Evolutionary conservation across 306 rosid genomes (phyloP).

Genomic region (Rubus idaeus): DNA sequence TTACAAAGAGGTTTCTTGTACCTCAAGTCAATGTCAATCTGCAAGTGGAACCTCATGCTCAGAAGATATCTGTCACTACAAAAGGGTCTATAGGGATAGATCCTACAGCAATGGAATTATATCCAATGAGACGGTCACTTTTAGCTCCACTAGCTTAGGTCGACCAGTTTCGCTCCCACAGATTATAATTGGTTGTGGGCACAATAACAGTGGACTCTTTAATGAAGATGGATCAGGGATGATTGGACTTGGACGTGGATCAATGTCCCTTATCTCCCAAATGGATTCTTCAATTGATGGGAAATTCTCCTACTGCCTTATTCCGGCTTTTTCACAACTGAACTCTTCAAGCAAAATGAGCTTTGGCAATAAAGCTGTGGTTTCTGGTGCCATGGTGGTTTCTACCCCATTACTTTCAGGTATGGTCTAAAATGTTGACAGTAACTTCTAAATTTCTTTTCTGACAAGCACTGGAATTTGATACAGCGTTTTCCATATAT

Average conservation of each 20-base stretch:
- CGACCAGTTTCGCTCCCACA: not conserved
- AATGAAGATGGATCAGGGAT: not conserved
- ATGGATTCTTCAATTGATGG: slow-evolving; percentile 1
- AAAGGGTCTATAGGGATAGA: not conserved
- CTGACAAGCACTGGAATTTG: not conserved
- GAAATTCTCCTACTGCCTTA: not conserved
- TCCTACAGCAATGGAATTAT: slow-evolving; percentile 37
- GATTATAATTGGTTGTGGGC: slow-evolving; percentile 3
- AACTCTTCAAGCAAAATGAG: slow-evolving; percentile 12
- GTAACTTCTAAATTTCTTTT: not conserved
- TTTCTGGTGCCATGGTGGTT: not conserved
- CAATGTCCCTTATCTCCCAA: not conserved
- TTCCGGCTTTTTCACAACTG: not conserved
- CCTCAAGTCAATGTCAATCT: not conserved
- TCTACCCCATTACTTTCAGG: slow-evolving; percentile 21
- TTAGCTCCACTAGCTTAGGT: slow-evolving; percentile 23
- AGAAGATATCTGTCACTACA: not conserved
- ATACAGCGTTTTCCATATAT: too few species aligned
- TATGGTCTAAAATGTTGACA: not conserved
- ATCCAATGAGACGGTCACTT: slow-evolving; percentile 41
- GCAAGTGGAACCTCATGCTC: not conserved
- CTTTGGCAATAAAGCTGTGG: slow-evolving; percentile 1
- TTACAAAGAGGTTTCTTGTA: not conserved
- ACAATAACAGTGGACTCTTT: not conserved
- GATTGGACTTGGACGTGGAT: slow-evolving; percentile 2